phyloP scores from a whole-genome alignment of 1,139 yeast species.

The Hemisphaericaspora subhashii region DNA sequence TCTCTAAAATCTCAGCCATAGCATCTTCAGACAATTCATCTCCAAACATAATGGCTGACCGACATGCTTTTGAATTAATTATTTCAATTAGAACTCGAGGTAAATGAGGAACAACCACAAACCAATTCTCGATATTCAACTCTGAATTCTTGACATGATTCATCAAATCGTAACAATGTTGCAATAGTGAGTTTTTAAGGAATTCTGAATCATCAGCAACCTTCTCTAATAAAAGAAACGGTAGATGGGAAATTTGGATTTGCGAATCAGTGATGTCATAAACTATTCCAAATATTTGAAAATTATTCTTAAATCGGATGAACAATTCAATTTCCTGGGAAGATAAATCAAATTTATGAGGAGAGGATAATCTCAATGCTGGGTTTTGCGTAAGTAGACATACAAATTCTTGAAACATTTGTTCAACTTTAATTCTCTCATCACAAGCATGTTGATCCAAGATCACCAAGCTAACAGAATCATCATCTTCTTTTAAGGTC shows the following conservation, averaged over 20 bases:
- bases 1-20: slow-evolving; percentile 44
- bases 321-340: slow-evolving; percentile 31
- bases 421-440: slow-evolving; percentile 63
- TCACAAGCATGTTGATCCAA: slow-evolving; percentile 83
- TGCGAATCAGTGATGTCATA: slow-evolving; percentile 16
- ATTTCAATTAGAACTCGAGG: slow-evolving; percentile 53
- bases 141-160: slow-evolving; percentile 20
- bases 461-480: slow-evolving; percentile 28
- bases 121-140: slow-evolving; percentile 17
- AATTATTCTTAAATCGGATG: slow-evolving; percentile 24
- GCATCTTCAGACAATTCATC: slow-evolving; percentile 42
- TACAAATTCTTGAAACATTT: slow-evolving; percentile 34
- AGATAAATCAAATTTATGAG: slow-evolving; percentile 21
- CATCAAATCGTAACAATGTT: slow-evolving; percentile 44
- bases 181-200: slow-evolving; percentile 36
- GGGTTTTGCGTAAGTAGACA: slow-evolving; percentile 5
- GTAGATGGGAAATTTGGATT: slow-evolving; percentile 36
- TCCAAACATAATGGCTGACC: slow-evolving; percentile 76
- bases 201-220: slow-evolving; percentile 23
- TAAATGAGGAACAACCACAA: slow-evolving; percentile 22
- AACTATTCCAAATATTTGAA: slow-evolving; percentile 36
- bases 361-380: slow-evolving; percentile 9
- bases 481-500: slow-evolving; percentile 13
- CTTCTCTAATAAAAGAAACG: slow-evolving; percentile 35
- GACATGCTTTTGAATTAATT: slow-evolving; percentile 66